Evolutionary conservation across 208 protist species (phyloP).

Genomic region (Leishmania lainsoni): DNA sequence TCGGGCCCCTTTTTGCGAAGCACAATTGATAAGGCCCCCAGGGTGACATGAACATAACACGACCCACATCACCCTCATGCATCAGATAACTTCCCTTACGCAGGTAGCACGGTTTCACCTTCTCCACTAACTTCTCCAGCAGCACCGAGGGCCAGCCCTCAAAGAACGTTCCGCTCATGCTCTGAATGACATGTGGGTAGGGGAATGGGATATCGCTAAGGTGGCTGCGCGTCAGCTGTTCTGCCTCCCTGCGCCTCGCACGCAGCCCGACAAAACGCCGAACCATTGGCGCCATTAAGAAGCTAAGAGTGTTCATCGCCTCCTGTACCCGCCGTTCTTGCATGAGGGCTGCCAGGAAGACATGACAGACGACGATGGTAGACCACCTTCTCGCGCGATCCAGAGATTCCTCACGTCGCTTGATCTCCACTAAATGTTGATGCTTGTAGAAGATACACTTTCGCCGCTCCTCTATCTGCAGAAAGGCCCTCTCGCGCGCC

Average conservation of each 20-base stretch:
- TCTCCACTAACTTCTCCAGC: conserved; percentile 69
- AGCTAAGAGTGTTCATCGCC: conserved; percentile 69
- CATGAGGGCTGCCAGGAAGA: conserved; percentile 85
- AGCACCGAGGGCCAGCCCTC: conserved; percentile 69
- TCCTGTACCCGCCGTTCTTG: conserved; percentile 76
- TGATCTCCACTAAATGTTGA: conserved; percentile 63
- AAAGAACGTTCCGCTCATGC: conserved; percentile 88
- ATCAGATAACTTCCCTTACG: conserved; percentile 76
- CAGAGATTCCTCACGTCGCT: conserved; percentile 52
- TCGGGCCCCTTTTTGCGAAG: conserved; percentile 64
- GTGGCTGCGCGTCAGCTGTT: conserved; percentile 49
- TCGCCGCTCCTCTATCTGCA: conserved; percentile 39
- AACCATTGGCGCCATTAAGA: conserved; percentile 73
- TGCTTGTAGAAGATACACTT: conserved; percentile 62
- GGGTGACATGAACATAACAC: conserved; percentile 90
- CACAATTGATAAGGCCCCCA: conserved; percentile 69
- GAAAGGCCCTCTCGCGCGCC: conserved; percentile 23
- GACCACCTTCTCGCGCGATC: conserved; percentile 65
- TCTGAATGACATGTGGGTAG: conserved; percentile 72
- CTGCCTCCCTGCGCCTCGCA: conserved; percentile 34
- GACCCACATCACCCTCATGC: conserved; percentile 89
- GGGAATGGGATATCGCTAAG: conserved; percentile 80
- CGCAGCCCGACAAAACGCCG: conserved; percentile 51
- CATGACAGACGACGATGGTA: conserved; percentile 77
- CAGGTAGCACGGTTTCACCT: conserved; percentile 65